Evolutionary conservation across 148 eudicot species (phyloP).

Genomic region (Cornus suecica): DNA sequence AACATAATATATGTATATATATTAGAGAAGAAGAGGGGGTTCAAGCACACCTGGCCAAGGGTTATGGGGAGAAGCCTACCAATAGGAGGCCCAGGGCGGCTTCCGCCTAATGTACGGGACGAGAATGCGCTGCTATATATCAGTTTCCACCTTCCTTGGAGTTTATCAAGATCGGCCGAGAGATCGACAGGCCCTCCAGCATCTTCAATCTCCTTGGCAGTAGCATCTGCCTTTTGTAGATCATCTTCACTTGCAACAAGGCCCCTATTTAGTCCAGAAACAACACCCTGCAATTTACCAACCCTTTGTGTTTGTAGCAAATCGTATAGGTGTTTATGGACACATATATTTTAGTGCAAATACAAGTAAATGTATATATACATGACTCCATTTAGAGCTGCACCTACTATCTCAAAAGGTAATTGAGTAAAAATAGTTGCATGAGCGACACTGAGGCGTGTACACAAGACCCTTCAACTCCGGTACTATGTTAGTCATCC

Average conservation of each 20-base stretch:
- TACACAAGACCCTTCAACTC: too few relatives aligned
- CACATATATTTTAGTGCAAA: not conserved
- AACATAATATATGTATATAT: not conserved
- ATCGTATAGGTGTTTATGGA: not conserved
- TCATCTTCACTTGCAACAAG: conserved; percentile 91
- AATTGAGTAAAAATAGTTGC: not conserved
- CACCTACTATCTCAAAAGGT: not conserved
- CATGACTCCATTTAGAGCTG: not conserved
- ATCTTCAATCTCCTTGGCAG: conserved; percentile 82
- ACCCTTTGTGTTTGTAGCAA: not conserved
- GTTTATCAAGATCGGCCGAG: conserved; percentile 57
- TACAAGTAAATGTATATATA: not conserved
- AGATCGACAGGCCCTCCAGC: conserved; percentile 68
- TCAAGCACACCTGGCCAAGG: conserved; percentile 78
- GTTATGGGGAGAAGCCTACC: conserved; percentile 89
- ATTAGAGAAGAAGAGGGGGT: not conserved
- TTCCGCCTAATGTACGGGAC: conserved; percentile 92
- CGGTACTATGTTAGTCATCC: too few relatives aligned
- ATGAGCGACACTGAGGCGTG: too few relatives aligned
- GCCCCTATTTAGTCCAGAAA: conserved; percentile 94
- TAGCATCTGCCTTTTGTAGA: conserved; percentile 67
- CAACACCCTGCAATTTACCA: conserved; percentile 53
- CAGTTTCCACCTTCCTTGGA: conserved; percentile 93
- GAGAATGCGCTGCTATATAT: conserved; percentile 96
- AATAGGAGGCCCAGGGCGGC: conserved; percentile 88